phyloP scores from a whole-genome alignment of 108 stramenopile genomes.

The Cylindrotheca fusiformis region DNA sequence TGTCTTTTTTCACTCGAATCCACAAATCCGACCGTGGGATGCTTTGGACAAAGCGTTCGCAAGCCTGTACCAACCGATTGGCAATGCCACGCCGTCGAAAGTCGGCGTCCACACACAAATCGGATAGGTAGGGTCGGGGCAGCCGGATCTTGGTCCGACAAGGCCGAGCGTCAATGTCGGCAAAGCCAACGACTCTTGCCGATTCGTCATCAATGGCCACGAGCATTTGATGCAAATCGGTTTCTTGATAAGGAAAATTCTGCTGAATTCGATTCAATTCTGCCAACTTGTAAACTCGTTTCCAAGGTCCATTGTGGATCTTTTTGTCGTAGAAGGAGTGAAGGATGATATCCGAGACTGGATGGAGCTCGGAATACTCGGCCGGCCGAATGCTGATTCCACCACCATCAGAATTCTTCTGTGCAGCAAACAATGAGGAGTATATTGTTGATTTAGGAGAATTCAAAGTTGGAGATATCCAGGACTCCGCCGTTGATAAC shows the following conservation, averaged over 20 bases:
- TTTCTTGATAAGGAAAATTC: constrained; percentile 46
- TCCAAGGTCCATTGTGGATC: neutral
- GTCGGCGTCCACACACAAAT: constrained; percentile 34
- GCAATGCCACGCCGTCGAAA: constrained; percentile 47
- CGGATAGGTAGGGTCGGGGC: constrained; percentile 51
- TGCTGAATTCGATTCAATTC: constrained; percentile 56
- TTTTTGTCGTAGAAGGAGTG: constrained; percentile 41
- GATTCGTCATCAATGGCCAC: constrained; percentile 24
- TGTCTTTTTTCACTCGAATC: constrained; percentile 57
- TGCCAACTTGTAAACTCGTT: constrained; percentile 26
- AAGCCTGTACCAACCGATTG: constrained; percentile 18
- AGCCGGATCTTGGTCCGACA: constrained; percentile 12
- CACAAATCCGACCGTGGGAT: constrained; percentile 16
- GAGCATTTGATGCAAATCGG: constrained; percentile 35
- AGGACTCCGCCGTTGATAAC: no score
- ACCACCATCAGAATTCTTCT: neutral
- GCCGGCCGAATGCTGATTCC: constrained; percentile 14
- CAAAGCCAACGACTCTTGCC: constrained; percentile 39
- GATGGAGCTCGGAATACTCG: constrained; percentile 25
- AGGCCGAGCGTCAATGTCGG: constrained; percentile 46
- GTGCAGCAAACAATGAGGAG: neutral
- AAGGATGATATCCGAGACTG: constrained; percentile 38
- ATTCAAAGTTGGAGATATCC: neutral
- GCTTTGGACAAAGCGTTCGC: constrained; percentile 11
- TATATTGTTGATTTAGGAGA: neutral